Evolutionary conservation across 768 basidiomycete genomes (phyloP).

Genomic region (Tylopilus felleus): DNA sequence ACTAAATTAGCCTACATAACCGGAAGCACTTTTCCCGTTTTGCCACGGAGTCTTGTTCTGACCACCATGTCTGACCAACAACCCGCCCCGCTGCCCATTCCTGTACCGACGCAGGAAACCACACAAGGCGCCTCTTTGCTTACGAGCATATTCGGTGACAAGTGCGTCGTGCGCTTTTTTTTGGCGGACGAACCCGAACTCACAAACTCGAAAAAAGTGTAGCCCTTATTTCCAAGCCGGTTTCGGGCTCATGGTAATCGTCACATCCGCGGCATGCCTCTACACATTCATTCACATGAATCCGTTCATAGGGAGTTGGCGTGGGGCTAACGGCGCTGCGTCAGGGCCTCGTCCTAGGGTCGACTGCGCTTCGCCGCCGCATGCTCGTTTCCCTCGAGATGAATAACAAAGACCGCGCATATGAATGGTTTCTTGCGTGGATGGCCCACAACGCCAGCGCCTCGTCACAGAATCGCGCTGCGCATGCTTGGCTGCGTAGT

Average conservation of each 20-base stretch:
- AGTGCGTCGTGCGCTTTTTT: constrained; percentile 47
- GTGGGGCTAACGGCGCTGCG: constrained; percentile 78
- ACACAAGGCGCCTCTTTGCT: constrained; percentile 32
- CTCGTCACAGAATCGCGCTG: constrained; percentile 24
- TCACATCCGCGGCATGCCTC: background rate
- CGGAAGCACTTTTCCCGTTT: background rate
- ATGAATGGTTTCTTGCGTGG: constrained; percentile 97
- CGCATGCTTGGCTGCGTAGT: constrained; percentile 57
- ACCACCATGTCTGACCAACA: constrained; percentile 10
- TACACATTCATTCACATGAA: constrained; percentile 3
- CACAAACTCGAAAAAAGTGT: constrained; percentile 35
- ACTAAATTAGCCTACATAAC: constrained; percentile 13
- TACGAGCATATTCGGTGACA: constrained; percentile 50
- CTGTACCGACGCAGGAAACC: constrained; percentile 8
- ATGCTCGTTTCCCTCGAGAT: constrained; percentile 95
- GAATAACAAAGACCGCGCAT: constrained; percentile 90
- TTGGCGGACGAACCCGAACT: background rate
- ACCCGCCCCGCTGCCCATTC: background rate
- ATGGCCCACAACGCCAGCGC: constrained; percentile 69
- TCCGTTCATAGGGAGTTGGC: constrained; percentile 72
- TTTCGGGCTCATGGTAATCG: constrained; percentile 88
- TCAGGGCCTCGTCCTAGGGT: constrained; percentile 62
- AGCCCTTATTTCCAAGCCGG: constrained; percentile 99
- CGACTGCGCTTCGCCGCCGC: constrained; percentile 76
- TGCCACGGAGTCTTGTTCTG: background rate